These are phyloP conservation scores for Gastrolobium bilobum DNA, from an alignment of 306 rosid genomes.

Conservation along the genomic window DNA sequence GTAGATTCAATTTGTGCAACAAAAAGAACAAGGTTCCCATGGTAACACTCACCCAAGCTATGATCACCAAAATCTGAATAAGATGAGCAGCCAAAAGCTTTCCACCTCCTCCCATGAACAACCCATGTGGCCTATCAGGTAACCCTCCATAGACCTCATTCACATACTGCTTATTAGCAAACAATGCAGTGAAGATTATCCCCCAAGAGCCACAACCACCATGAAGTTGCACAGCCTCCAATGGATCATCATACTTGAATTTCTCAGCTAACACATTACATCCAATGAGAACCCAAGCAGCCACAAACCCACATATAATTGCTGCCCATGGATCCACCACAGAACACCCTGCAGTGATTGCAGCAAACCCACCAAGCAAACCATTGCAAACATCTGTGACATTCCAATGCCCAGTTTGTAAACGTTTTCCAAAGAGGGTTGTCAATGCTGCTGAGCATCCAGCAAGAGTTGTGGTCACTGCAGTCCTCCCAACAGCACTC, in stretches of 20 bases:
- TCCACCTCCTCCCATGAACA: constrained; percentile 65
- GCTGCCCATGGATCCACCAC: constrained; percentile 76
- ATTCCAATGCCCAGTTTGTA: constrained; percentile 62
- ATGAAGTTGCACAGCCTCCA: constrained; percentile 68
- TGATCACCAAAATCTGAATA: constrained; percentile 54
- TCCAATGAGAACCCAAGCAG: constrained; percentile 64
- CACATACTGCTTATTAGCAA: constrained; percentile 56
- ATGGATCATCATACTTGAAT: constrained; percentile 63
- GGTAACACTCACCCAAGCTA: constrained; percentile 60
- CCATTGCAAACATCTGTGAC: constrained; percentile 69
- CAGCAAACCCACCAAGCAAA: constrained; percentile 66
- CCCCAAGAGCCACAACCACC: constrained; percentile 73
- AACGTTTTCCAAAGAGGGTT: constrained; percentile 57
- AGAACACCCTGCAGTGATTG: constrained; percentile 64
- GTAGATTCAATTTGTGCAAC: constrained; percentile 52
- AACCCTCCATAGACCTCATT: constrained; percentile 56
- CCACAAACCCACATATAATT: constrained; percentile 62
- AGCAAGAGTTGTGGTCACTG: constrained; percentile 66
- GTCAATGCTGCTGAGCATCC: constrained; percentile 64
- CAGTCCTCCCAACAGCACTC: constrained; percentile 65
- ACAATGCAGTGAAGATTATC: constrained; percentile 59
- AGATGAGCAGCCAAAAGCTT: constrained; percentile 60
- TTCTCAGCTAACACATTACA: constrained; percentile 62
- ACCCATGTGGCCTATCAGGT: constrained; percentile 55
- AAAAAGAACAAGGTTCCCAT: constrained; percentile 63